Percentiles rank a stretch among this genome's conserved stretches.
These are phyloP conservation scores for Paspalum notatum DNA, from an alignment of 176 grass and related monocot species.

Conservation along the genomic window DNA sequence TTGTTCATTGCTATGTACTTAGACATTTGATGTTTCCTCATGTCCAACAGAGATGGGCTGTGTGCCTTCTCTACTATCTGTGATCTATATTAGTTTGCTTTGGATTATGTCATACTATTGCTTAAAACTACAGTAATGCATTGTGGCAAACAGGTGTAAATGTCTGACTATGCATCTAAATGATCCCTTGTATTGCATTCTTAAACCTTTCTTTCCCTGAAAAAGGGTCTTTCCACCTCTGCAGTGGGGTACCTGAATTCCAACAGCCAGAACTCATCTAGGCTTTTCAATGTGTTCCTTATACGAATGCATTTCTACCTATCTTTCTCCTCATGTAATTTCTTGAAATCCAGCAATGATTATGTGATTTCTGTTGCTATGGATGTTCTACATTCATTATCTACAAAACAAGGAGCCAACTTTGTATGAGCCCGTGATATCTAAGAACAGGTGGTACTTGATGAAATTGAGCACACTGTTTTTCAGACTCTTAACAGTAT, in stretches of 20 bases:
- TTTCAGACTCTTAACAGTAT: not conserved
- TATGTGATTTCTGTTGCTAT: not conserved
- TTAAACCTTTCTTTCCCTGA: not conserved
- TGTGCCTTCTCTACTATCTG: constrained; percentile 6
- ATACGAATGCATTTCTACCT: not conserved
- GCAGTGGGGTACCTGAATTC: not conserved
- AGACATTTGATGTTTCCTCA: constrained; percentile 10
- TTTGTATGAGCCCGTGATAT: not conserved
- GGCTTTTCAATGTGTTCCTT: not conserved
- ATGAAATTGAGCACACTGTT: not conserved
- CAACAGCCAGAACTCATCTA: not conserved
- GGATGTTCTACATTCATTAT: constrained; percentile 2
- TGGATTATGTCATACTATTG: constrained; percentile 2
- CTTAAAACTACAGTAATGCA: not conserved
- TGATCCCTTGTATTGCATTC: not conserved
- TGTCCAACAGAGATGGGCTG: not conserved
- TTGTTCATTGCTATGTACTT: not conserved
- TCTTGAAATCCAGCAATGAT: constrained; percentile 2
- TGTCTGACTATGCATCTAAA: not conserved
- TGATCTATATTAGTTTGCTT: constrained; percentile 5
- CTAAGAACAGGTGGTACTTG: constrained; percentile 19
- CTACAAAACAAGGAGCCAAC: not conserved
- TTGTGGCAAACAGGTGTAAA: constrained; percentile 23
- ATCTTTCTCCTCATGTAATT: constrained; percentile 25
- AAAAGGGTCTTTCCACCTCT: constrained; percentile 2